phyloP scores from a whole-genome alignment of 345 rosid genomes.

The Gossypium turneri region DNA sequence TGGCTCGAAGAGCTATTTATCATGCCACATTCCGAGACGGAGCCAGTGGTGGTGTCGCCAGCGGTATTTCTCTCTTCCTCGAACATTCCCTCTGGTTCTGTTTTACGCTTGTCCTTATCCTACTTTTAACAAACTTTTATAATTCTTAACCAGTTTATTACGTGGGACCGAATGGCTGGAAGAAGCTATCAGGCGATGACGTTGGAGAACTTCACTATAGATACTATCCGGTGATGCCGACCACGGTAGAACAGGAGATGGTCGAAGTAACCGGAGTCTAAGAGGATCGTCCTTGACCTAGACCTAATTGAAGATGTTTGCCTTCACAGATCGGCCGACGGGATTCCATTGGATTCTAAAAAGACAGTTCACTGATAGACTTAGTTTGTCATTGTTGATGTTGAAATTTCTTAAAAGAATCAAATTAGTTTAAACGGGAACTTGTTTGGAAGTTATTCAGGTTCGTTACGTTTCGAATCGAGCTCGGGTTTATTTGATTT shows the following conservation, averaged over 20 bases:
- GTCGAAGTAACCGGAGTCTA: conserved; percentile 47
- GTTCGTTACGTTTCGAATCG: too few species aligned
- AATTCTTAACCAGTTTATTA: conserved; percentile 57
- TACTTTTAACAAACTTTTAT: too few species aligned
- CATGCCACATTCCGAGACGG: conserved; percentile 99
- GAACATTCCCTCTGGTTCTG: too few species aligned
- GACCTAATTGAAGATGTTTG: background rate
- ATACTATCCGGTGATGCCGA: conserved; percentile 65
- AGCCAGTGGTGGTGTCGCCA: conserved; percentile 99
- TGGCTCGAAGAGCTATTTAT: conserved; percentile 94
- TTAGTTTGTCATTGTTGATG: background rate
- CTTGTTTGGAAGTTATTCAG: too few species aligned
- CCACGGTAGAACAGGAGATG: conserved; percentile 82
- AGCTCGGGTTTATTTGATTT: too few species aligned
- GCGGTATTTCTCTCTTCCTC: conserved; percentile 47
- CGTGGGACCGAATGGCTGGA: conserved; percentile 96
- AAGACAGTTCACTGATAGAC: too few species aligned
- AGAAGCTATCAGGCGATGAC: conserved; percentile 91
- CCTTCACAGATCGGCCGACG: too few species aligned
- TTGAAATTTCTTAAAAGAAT: background rate
- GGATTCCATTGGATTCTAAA: too few species aligned
- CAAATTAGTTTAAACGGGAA: too few species aligned
- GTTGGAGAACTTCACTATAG: conserved; percentile 91
- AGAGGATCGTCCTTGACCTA: conserved; percentile 9
- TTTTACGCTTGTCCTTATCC: too few species aligned